Evolutionary conservation across 805 yeast species (phyloP), one percentile per base, ranked within the genome.

Genomic region (Maudiozyma pseudohumilis): DNA sequence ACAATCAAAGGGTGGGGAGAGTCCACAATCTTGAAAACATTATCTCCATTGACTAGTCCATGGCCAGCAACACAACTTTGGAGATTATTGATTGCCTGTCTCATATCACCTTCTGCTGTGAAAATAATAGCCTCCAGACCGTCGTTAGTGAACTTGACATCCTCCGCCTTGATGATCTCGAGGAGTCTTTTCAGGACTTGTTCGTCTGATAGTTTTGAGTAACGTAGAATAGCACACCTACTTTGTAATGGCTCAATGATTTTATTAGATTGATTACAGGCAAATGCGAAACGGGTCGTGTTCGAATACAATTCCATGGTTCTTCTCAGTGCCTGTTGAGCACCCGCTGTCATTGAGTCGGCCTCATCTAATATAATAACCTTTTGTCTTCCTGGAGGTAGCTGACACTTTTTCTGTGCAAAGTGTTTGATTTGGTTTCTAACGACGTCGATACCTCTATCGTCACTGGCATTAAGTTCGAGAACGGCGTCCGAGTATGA

Each of bases 21-120:
- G 57, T 92, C 98, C 3, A 92, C 97, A 41, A 92, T 84, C 56
- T 82, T 85, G 69, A 87, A 92, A 13, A 92, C 98, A 51, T 88
- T 89, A 29, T 83, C 86, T 33, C 86, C 86, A 52, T 77, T 83
- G n/a, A 92, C 96, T 39, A 83, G 70, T 3, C 82, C 88, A 62
- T 88, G 88, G 2, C 98, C 98, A 1, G 96, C 86, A 23, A 80
- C 89, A 0, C 96, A 87, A 52, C 94, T 80, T 56, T 92, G 98
- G 41, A 92, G 59, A 60, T 92, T 92, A 55, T 92, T 92, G 34
- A 92, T 74, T 0, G 97, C 98, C 60, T 92, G 98, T 59, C 98
- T 77, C 98, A 92, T 89, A 56, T 92, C 98, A 42, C 98, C 98
- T 55, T 92, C 98, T 0, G 96, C 94, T 0, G 96, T 80, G 63